Evolutionary conservation across 225 moss, liverwort and hornwort species (phyloP).

Genomic region (Sphagnum contortum): DNA sequence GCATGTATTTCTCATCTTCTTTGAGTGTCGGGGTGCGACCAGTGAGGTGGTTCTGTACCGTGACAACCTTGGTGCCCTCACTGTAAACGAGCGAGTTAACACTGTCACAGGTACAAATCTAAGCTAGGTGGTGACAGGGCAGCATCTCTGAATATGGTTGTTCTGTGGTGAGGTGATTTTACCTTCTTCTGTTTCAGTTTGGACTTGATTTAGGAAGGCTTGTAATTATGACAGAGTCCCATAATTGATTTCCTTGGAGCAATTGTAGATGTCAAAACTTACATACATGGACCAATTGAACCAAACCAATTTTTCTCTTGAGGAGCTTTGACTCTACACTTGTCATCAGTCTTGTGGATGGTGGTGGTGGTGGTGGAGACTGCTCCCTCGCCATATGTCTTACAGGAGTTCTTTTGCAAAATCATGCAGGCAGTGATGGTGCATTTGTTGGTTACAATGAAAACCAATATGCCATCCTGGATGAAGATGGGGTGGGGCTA

Average conservation of each 20-base stretch:
- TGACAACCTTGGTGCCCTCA: constrained; percentile 71
- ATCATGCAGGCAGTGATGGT: constrained; percentile 74
- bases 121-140: background rate
- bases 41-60: constrained; percentile 94
- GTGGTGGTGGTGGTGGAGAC: no score
- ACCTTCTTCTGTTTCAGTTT: constrained; percentile 9
- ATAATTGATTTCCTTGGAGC: no score
- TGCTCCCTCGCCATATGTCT: no score
- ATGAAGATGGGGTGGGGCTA: constrained; percentile 94
- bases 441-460: constrained; percentile 86
- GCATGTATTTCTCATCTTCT: constrained; percentile 87
- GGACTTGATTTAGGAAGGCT: background rate
- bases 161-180: background rate
- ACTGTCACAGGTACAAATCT: constrained; percentile 55
- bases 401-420: no score
- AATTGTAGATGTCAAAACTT: no score
- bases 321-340: no score
- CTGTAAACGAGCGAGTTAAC: constrained; percentile 66
- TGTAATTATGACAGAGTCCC: no score
- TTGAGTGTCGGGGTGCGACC: constrained; percentile 90
- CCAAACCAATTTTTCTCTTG: no score
- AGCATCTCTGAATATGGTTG: no score
- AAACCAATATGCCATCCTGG: constrained; percentile 83
- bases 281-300: no score
- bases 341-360: no score